phyloP scores from a whole-genome alignment of 2,329 filamentous ascomycete species.

The Exserohilum turcica region DNA sequence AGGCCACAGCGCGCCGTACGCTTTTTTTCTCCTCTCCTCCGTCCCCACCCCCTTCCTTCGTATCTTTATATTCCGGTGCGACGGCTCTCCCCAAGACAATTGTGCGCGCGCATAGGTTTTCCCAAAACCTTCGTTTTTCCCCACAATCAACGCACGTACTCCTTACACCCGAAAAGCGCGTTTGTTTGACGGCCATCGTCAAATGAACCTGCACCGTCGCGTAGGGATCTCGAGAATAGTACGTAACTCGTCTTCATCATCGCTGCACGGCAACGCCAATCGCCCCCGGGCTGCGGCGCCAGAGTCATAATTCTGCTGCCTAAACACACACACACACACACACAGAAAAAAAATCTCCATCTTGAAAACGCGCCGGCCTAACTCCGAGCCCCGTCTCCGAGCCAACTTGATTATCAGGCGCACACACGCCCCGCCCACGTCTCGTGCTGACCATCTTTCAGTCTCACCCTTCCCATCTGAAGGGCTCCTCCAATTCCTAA shows the following conservation, averaged over 20 bases:
- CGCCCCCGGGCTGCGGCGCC: conserved; percentile 11
- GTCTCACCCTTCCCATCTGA: conserved; percentile 60
- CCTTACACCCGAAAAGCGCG: conserved; percentile 65
- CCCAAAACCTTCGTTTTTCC: conserved; percentile 21
- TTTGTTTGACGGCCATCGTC: conserved; percentile 91
- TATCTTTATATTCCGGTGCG: conserved; percentile 9
- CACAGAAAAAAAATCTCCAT: conserved; percentile 15
- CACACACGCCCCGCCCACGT: conserved; percentile 1
- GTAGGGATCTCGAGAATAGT: conserved; percentile 65
- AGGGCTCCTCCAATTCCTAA: conserved; percentile 76
- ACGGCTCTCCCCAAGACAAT: conserved; percentile 11
- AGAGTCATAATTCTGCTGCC: conserved; percentile 27
- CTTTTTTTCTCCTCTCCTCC: conserved; percentile 17
- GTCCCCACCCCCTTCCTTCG: conserved; percentile 10
- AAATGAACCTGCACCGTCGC: conserved; percentile 95
- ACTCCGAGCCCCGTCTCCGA: conserved; percentile 19
- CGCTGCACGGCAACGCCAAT: conserved; percentile 6
- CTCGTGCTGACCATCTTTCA: conserved; percentile 34
- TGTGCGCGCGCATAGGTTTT: conserved; percentile 16
- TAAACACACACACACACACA: too few species aligned
- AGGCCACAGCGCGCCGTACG: conserved; percentile 33
- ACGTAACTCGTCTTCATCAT: conserved; percentile 46
- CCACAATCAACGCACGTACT: conserved; percentile 18
- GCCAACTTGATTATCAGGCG: conserved; percentile 21
- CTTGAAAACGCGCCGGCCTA: conserved; percentile 10